A percentile compares a stretch with the other conserved stretches of the same genome.
phyloP scores from a whole-genome alignment of 129 eudicot species.

The Lactuca sativa region DNA sequence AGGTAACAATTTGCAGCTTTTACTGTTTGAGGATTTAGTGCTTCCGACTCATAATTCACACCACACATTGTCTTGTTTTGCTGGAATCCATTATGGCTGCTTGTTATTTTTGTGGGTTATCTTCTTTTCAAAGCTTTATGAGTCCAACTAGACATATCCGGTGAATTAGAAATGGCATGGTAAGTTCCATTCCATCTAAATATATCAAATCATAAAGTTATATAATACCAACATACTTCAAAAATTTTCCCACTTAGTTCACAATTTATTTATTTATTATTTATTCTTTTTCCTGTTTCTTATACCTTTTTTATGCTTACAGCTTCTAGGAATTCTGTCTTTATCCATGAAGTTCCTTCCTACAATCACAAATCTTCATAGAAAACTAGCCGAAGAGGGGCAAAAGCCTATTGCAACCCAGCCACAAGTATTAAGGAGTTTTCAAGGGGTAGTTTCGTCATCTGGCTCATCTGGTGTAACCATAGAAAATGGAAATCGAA shows the following conservation, averaged over 20 bases:
- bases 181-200: too few relatives aligned
- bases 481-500: too few relatives aligned
- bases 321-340: constrained; percentile 88
- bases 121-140: too few relatives aligned
- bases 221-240: too few relatives aligned
- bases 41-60: constrained; percentile 38
- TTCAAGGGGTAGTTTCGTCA: too few relatives aligned
- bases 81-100: too few relatives aligned
- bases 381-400: constrained; percentile 90
- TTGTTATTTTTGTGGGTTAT: too few relatives aligned
- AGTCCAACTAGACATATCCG: too few relatives aligned
- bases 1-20: constrained; percentile 56
- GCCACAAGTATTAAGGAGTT: constrained; percentile 25
- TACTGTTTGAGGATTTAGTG: constrained; percentile 79
- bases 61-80: too few relatives aligned
- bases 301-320: constrained; percentile 16
- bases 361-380: constrained; percentile 78
- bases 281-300: not conserved
- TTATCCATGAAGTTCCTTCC: constrained; percentile 82
- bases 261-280: not conserved
- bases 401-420: constrained; percentile 41
- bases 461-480: too few relatives aligned
- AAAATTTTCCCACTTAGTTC: constrained; percentile 15
- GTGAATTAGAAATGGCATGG: too few relatives aligned
- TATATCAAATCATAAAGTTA: too few relatives aligned